These are phyloP conservation scores for Alternaria atra DNA, from an alignment of 2,329 filamentous ascomycete genomes.

Conservation along the genomic window DNA sequence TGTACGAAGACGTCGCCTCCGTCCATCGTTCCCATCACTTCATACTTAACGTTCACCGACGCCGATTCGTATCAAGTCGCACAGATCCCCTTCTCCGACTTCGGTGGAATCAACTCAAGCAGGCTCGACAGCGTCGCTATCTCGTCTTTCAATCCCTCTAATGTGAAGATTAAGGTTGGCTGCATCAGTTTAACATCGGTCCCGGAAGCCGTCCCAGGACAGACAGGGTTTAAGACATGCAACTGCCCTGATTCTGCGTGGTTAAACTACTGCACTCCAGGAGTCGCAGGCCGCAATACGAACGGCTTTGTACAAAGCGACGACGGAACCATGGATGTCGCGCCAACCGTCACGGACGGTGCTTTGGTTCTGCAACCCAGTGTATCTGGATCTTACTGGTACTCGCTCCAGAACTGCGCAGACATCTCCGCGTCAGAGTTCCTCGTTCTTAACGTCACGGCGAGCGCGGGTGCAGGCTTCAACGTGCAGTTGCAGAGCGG, in stretches of 20 bases:
- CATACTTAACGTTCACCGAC: slow-evolving; percentile 4
- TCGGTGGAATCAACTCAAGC: slow-evolving; percentile 14
- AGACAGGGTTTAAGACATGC: neutral
- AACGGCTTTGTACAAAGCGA: slow-evolving; percentile 13
- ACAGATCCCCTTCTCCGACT: slow-evolving; percentile 14
- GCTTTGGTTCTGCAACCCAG: slow-evolving; percentile 11
- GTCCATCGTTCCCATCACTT: slow-evolving; percentile 4
- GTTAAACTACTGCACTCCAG: slow-evolving; percentile 16
- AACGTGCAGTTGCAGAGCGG: slow-evolving; percentile 17
- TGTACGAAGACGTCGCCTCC: slow-evolving; percentile 8
- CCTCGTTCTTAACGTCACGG: slow-evolving; percentile 14
- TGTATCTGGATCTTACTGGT: slow-evolving; percentile 15
- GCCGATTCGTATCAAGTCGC: slow-evolving; percentile 9
- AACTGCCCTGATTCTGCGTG: slow-evolving; percentile 8
- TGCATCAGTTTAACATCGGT: slow-evolving; percentile 12
- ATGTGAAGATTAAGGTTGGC: slow-evolving; percentile 3
- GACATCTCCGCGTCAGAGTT: slow-evolving; percentile 1
- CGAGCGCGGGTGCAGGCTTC: slow-evolving; percentile 8
- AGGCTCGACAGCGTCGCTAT: slow-evolving; percentile 14
- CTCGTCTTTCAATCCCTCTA: slow-evolving; percentile 4
- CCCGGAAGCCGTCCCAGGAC: neutral
- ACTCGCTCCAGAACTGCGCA: slow-evolving; percentile 14
- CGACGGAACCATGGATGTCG: slow-evolving; percentile 14
- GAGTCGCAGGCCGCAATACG: slow-evolving; percentile 2
- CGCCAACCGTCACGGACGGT: slow-evolving; percentile 1